Conservation (phyloP, 2,329 filamentous ascomycete species). For the Sporothrix brunneoviolacea region DNA sequence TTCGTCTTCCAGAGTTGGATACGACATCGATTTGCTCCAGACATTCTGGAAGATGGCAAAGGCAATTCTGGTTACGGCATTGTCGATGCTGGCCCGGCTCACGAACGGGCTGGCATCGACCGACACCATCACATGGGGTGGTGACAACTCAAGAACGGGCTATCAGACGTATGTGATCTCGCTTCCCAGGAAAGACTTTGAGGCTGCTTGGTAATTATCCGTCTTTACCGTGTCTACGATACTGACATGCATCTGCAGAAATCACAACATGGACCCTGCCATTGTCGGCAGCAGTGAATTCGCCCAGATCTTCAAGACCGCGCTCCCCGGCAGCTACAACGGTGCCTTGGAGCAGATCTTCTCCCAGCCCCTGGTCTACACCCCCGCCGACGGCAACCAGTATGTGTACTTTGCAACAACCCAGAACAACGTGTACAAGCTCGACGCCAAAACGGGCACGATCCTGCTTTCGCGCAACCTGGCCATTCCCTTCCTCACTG, state of each 20-base stretch:
- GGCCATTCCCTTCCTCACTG: conserved; percentile 38
- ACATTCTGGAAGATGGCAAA: not conserved
- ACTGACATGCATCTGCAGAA: conserved; percentile 24
- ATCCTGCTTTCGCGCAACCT: conserved; percentile 36
- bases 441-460: conserved; percentile 39
- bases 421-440: conserved; percentile 44
- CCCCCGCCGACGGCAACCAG: conserved; percentile 31
- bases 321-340: conserved; percentile 46
- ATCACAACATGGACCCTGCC: conserved; percentile 58
- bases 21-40: not conserved
- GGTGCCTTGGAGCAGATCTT: conserved; percentile 45
- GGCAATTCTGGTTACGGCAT: conserved; percentile 8
- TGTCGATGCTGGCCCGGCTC: conserved; percentile 29
- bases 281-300: conserved; percentile 50
- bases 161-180: conserved; percentile 41
- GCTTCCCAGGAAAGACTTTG: no score
- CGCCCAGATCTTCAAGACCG: conserved; percentile 46
- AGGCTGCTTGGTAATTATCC: no score
- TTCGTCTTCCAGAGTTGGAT: not conserved
- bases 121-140: conserved; percentile 54
- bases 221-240: no score
- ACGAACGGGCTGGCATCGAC: conserved; percentile 35
- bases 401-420: conserved; percentile 44
- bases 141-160: conserved; percentile 46
- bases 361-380: conserved; percentile 44